Evolutionary conservation across 2,329 filamentous ascomycete species (phyloP).

Genomic region (Aspergillus quadricinctus): DNA sequence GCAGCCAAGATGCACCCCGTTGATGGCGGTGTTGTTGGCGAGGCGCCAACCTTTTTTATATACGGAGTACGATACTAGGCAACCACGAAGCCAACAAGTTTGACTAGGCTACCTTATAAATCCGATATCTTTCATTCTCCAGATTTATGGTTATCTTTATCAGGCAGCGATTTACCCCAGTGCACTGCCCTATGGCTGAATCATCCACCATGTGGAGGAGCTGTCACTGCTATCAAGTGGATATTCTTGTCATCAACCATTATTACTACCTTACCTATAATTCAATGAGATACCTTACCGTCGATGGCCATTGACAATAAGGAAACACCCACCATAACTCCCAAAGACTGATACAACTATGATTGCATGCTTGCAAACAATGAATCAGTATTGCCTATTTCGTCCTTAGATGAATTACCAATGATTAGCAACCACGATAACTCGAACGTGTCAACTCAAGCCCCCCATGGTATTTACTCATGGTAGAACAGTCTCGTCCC

Average conservation of each 20-base stretch:
- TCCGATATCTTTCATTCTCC: background rate
- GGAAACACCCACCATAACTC: too few species aligned
- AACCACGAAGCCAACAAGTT: background rate
- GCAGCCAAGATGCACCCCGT: too few species aligned
- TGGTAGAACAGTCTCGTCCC: too few species aligned
- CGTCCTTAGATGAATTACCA: background rate
- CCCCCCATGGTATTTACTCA: background rate
- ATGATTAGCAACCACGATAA: background rate
- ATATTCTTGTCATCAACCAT: too few species aligned
- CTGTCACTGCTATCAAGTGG: background rate
- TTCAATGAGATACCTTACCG: too few species aligned
- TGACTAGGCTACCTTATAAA: background rate
- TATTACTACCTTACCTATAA: too few species aligned
- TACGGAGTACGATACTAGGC: background rate
- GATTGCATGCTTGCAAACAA: background rate
- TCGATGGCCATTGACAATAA: background rate
- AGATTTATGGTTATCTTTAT: background rate
- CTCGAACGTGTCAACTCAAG: background rate
- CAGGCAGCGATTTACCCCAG: background rate
- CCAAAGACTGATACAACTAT: too few species aligned
- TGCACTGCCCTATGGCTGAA: background rate
- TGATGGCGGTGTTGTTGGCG: too few species aligned
- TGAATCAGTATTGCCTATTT: background rate
- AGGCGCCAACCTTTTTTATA: background rate
- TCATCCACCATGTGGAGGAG: background rate